Conservation (phyloP, 148 eudicot species). For the Rhododendron molle region DNA sequence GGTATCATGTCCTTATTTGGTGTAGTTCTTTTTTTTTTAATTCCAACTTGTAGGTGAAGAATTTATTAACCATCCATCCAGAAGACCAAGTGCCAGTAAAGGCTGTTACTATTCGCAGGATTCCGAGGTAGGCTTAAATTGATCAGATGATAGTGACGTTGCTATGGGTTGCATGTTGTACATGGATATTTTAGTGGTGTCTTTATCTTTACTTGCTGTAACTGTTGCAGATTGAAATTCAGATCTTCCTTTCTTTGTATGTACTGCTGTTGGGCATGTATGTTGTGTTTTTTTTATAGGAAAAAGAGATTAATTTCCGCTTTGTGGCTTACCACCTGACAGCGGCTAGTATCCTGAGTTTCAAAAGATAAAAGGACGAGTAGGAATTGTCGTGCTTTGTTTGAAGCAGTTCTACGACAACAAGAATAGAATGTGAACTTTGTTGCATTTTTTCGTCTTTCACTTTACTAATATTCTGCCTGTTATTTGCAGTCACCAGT, state of each 20-base stretch:
- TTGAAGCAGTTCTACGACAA: background rate
- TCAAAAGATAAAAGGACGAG: background rate
- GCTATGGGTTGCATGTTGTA: background rate
- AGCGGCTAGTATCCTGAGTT: background rate
- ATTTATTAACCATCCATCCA: slow-evolving; percentile 79
- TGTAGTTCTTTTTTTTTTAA: background rate
- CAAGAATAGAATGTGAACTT: background rate
- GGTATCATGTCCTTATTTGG: background rate
- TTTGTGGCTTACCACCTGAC: background rate
- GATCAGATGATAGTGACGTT: background rate
- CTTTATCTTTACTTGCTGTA: background rate
- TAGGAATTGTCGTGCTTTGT: background rate
- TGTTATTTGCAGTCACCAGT: background rate
- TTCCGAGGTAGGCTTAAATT: slow-evolving; percentile 60
- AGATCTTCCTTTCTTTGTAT: background rate
- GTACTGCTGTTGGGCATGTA: background rate
- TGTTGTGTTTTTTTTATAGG: background rate
- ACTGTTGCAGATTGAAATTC: background rate
- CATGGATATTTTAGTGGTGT: background rate
- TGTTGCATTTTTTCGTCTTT: background rate
- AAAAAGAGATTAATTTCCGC: background rate
- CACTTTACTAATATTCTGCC: background rate
- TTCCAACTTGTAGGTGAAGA: slow-evolving; percentile 58
- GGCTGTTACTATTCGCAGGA: slow-evolving; percentile 86
- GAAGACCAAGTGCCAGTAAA: slow-evolving; percentile 83